These are phyloP conservation scores for Chlorella variabilis DNA, from an alignment of 163 green algal species.

Conservation along the genomic window DNA sequence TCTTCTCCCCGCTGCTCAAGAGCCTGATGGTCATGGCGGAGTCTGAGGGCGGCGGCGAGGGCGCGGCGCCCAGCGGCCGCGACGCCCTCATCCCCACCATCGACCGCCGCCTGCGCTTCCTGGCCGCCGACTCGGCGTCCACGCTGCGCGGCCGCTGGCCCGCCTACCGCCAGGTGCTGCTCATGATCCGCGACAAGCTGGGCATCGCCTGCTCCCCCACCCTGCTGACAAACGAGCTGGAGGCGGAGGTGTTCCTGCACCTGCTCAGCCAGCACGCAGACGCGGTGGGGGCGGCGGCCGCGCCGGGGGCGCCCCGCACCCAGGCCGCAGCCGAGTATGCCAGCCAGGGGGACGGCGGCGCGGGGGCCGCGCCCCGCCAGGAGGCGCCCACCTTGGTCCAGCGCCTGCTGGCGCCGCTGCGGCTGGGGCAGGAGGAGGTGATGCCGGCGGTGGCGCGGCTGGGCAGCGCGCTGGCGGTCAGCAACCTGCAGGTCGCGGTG, in stretches of 20 bases:
- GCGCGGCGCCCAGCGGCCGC: conserved; percentile 20
- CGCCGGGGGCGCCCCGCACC: not conserved
- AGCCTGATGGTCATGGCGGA: conserved; percentile 35
- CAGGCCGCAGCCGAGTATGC: not conserved
- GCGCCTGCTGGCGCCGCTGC: conserved; percentile 47
- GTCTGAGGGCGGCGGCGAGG: not conserved
- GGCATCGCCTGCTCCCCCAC: conserved; percentile 59
- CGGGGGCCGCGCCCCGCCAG: not conserved
- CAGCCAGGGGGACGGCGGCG: conserved; percentile 5
- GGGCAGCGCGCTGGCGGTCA: conserved; percentile 58
- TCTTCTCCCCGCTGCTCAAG: conserved; percentile 78
- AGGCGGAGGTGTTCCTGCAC: conserved; percentile 86
- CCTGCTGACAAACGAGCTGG: conserved; percentile 70
- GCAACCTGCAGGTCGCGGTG: conserved; percentile 33
- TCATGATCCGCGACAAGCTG: conserved; percentile 68
- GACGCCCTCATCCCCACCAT: conserved; percentile 56
- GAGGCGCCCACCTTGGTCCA: conserved; percentile 18
- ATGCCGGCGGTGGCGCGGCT: conserved; percentile 69
- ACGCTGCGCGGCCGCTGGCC: conserved; percentile 70
- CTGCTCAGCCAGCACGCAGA: conserved; percentile 59
- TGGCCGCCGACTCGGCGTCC: conserved; percentile 70
- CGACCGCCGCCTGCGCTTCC: conserved; percentile 81
- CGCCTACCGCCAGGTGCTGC: conserved; percentile 75
- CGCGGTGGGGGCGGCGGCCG: not conserved
- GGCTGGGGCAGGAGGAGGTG: conserved; percentile 68